Base-by-base conservation (phyloP, 805 yeast genomes). In the Starmerella scarabaei region DNA sequence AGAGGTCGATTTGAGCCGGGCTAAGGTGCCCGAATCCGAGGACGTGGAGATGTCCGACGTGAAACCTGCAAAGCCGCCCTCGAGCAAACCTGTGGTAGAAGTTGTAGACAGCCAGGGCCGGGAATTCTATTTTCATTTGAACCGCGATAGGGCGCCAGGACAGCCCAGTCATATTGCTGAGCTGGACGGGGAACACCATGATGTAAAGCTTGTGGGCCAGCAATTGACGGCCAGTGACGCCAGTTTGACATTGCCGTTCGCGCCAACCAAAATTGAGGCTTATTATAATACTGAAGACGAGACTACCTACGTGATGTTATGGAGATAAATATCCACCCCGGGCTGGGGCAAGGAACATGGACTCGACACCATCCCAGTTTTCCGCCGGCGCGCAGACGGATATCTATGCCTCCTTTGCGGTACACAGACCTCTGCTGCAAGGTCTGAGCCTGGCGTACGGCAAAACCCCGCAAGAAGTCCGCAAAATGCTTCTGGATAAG, bases 301-400 rank as follows among this genome's bases (percentile, higher is more conserved):
- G 20, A 44, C 53, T 2, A 38, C 51, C n/a, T 47, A 51, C 30
- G 31, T 51, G 5, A 48, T 50, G 47, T 28, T 50, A 14, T 51
- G 52, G 53, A 31, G 34, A 16, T 32, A 27, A 23, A 7, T 23
- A 7, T 7, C 26, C 11, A 7, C 7, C 7, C 11, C 11, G 11
- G 11, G 19, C 11, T 20, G 8, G 29, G 29, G 29, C 11, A 3
- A 47, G 50, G 5, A 24, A 37, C 11, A 40, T 50, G 2, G 54
- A 48, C 18, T 49, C 50, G 0, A 45, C 51, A 4, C 38, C 40
- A 5, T 32, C 39, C 12, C 44, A 49, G 32, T 52, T 47, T 40
- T 20, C 37, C 21, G 18, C 15, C 15, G 29, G 33, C 2, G 36
- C 41, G 1, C 31, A 43, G 18, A 33, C 30, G 14, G 56, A 52